Percentiles rank a stretch among this genome's conserved stretches.
phyloP scores from a whole-genome alignment of 2,329 filamentous ascomycete genomes.

The Colletotrichum lupini region DNA sequence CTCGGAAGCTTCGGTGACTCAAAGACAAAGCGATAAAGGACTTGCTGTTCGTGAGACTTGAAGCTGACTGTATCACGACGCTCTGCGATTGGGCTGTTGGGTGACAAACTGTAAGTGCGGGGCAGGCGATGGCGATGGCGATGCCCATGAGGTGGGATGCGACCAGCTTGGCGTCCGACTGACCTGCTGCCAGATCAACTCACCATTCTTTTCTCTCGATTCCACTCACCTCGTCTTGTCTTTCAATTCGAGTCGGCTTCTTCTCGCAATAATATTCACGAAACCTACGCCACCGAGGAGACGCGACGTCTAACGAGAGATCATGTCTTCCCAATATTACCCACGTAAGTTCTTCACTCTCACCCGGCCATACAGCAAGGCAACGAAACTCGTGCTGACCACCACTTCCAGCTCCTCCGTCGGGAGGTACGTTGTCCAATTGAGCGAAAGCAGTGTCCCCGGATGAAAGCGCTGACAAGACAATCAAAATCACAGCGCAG shows the following conservation, averaged over 20 bases:
- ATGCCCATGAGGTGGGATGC: constrained; percentile 4
- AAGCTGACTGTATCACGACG: neutral
- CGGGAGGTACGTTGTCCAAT: constrained; percentile 23
- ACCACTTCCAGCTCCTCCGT: constrained; percentile 22
- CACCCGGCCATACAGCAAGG: neutral
- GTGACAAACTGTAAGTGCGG: constrained; percentile 32
- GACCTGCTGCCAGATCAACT: constrained; percentile 15
- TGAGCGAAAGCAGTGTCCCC: neutral
- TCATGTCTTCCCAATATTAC: constrained; percentile 34
- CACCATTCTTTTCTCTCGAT: neutral
- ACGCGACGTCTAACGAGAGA: neutral
- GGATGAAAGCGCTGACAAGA: constrained; percentile 20
- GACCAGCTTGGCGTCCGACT: constrained; percentile 6
- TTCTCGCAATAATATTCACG: neutral
- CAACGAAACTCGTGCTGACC: constrained; percentile 21
- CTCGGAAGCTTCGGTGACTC: neutral
- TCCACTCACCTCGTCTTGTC: neutral
- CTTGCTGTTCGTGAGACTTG: constrained; percentile 1
- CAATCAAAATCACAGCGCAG: constrained; percentile 37
- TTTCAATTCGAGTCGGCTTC: neutral
- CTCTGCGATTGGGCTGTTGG: neutral
- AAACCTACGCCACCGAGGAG: neutral
- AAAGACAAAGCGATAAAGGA: neutral
- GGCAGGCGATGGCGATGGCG: constrained; percentile 10
- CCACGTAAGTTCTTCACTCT: constrained; percentile 25